phyloP scores from a whole-genome alignment of 176 grass and related monocot species.

The Triticum monococcum region DNA sequence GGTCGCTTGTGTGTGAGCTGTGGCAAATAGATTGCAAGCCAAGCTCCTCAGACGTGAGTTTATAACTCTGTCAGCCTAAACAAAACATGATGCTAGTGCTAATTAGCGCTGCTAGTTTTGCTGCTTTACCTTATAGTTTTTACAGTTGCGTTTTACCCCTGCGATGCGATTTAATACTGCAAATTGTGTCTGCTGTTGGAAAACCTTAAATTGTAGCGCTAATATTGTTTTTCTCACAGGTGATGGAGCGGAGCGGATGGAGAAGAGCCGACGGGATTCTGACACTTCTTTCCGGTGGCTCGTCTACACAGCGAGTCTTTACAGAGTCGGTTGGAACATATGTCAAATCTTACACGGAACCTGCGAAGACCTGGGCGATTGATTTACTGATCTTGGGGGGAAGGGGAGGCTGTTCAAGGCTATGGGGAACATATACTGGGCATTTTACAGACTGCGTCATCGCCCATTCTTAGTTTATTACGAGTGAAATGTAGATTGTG shows the following conservation, averaged over 20 bases:
- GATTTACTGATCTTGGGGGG: too few relatives aligned
- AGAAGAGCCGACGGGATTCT: background rate
- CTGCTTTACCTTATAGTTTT: background rate
- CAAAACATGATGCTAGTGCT: background rate
- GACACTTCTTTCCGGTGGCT: constrained; percentile 8
- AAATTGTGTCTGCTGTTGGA: background rate
- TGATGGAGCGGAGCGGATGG: background rate
- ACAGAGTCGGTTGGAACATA: background rate
- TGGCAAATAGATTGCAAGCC: background rate
- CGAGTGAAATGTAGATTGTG: too few relatives aligned
- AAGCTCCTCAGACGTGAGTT: background rate
- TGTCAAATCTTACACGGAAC: background rate
- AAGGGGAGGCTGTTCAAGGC: too few relatives aligned
- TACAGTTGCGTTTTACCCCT: background rate
- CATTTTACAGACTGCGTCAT: background rate
- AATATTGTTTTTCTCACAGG: constrained; percentile 29
- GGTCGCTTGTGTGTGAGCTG: background rate
- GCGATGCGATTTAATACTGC: background rate
- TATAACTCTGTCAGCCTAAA: background rate
- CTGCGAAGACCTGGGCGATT: background rate
- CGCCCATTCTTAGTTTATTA: too few relatives aligned
- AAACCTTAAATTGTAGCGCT: background rate
- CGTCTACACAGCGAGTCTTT: background rate
- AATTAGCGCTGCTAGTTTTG: background rate
- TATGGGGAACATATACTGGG: background rate